These are phyloP conservation scores for Papiliotrema nemorosa DNA, from an alignment of 1,284 basidiomycete genomes.

Conservation along the genomic window DNA sequence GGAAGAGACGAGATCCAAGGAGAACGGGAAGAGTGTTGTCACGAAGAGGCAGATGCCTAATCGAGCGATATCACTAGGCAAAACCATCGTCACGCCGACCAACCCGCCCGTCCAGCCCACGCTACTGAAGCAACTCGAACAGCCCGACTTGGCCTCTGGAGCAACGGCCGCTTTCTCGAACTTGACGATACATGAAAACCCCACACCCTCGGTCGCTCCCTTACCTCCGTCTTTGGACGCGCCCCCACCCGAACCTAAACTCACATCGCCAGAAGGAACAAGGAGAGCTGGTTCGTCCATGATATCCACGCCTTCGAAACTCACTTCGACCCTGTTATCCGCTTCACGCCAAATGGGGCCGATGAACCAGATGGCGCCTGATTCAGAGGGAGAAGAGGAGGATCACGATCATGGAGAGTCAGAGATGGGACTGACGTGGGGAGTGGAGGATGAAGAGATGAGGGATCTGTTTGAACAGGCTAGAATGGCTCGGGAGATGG, in stretches of 20 bases:
- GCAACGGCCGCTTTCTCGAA: not conserved
- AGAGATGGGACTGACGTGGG: conserved; percentile 27
- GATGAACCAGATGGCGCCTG: conserved; percentile 9
- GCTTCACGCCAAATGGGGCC: conserved; percentile 14
- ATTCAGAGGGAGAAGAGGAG: conserved; percentile 17
- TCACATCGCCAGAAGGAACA: not conserved
- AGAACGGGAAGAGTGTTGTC: too few species aligned
- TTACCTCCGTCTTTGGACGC: conserved; percentile 6
- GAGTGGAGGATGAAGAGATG: conserved; percentile 18
- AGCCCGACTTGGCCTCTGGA: too few species aligned
- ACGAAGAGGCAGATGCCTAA: too few species aligned
- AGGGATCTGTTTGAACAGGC: conserved; percentile 23
- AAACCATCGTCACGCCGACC: too few species aligned
- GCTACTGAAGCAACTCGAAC: not conserved
- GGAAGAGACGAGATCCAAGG: not conserved
- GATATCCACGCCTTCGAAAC: conserved; percentile 12
- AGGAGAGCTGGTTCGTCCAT: conserved; percentile 3
- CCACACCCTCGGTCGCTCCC: conserved; percentile 4
- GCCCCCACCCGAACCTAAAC: not conserved
- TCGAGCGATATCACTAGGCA: too few species aligned
- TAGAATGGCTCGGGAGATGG: conserved; percentile 13
- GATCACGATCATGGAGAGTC: conserved; percentile 15
- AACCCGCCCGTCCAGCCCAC: not conserved
- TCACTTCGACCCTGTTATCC: conserved; percentile 14
- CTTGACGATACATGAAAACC: conserved; percentile 10